phyloP scores from a whole-genome alignment of 768 basidiomycete genomes.

The Mycena alexandri region DNA sequence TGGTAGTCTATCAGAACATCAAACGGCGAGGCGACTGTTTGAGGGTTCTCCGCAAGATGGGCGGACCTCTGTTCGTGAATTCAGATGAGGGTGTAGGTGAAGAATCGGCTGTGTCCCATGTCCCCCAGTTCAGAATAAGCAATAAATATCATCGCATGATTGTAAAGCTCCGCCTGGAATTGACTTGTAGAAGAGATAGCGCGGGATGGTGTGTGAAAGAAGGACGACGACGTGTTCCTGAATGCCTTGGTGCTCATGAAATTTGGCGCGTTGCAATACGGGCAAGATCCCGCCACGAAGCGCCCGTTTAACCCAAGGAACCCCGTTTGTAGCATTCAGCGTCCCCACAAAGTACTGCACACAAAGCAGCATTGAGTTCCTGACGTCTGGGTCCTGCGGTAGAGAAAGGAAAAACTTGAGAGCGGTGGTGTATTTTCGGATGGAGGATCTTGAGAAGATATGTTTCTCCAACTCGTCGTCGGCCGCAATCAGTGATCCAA shows the following conservation, averaged over 20 bases:
- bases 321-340: not conserved
- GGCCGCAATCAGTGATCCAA: not conserved
- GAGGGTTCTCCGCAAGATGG: no score
- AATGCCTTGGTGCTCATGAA: not conserved
- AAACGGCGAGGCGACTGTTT: no score
- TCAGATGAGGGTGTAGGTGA: no score
- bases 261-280: not conserved
- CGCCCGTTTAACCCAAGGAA: slow-evolving; percentile 1
- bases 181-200: not conserved
- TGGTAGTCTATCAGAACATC: no score
- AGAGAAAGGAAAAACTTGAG: not conserved
- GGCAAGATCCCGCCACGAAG: slow-evolving; percentile 1
- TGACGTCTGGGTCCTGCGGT: not conserved
- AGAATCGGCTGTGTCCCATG: no score
- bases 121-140: no score
- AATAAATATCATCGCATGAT: no score
- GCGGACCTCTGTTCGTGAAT: no score
- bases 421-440: not conserved
- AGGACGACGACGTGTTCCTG: not conserved
- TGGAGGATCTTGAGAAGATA: not conserved
- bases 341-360: not conserved
- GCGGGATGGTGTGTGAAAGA: not conserved
- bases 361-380: not conserved
- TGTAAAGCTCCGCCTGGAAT: not conserved
- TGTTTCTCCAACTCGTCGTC: not conserved